A percentile compares a stretch with the other conserved stretches of the same genome.
phyloP scores from a whole-genome alignment of 768 basidiomycete species.

The Pleurotus ostreatus region DNA sequence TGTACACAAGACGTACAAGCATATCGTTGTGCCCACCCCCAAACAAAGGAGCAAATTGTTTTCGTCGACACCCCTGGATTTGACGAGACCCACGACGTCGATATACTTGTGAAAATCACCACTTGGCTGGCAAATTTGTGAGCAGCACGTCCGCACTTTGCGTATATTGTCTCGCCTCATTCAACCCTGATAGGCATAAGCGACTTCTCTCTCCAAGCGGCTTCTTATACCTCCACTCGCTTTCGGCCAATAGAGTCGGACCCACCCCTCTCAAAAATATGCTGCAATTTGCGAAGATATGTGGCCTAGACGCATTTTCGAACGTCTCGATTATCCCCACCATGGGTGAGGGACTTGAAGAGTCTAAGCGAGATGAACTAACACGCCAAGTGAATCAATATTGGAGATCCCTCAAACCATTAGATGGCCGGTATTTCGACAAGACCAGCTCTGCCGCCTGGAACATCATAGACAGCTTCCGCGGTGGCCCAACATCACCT shows the following conservation, averaged over 20 bases:
- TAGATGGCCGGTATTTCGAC: not conserved
- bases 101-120: not conserved
- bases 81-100: not conserved
- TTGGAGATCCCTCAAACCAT: not conserved
- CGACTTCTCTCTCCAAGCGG: slow-evolving; percentile 21
- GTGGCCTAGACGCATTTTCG: slow-evolving; percentile 37
- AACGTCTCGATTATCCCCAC: slow-evolving; percentile 46
- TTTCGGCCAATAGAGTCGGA: slow-evolving; percentile 33
- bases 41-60: slow-evolving; percentile 8
- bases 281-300: slow-evolving; percentile 41
- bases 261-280: slow-evolving; percentile 40
- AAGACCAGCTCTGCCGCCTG: slow-evolving; percentile 1
- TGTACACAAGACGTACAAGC: slow-evolving; percentile 19
- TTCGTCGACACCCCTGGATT: slow-evolving; percentile 5
- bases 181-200: slow-evolving; percentile 18
- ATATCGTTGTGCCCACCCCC: slow-evolving; percentile 12
- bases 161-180: not conserved
- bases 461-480: slow-evolving; percentile 2
- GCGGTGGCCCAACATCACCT: not conserved
- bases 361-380: not conserved
- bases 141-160: slow-evolving; percentile 11
- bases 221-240: slow-evolving; percentile 24
- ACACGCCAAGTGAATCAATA: not conserved
- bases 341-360: slow-evolving; percentile 37
- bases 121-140: slow-evolving; percentile 19